phyloP scores from a whole-genome alignment of 345 rosid species.

The Erodium maritimum region DNA sequence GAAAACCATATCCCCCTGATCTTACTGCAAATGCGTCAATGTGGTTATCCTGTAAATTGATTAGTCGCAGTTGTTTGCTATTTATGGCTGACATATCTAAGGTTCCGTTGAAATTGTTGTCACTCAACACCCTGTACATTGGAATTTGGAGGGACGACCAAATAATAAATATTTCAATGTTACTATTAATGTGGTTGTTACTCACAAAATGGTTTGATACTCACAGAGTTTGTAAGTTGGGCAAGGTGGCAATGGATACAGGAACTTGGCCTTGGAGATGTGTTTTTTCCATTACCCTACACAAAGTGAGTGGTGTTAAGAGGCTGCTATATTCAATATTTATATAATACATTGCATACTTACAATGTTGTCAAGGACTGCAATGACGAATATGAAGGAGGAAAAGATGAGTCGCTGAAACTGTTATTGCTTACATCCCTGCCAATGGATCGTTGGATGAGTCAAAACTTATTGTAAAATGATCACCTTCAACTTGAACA shows the following conservation, averaged over 20 bases:
- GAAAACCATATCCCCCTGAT: slow-evolving; percentile 9
- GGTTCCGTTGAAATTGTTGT: slow-evolving; percentile 25
- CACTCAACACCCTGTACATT: slow-evolving; percentile 12
- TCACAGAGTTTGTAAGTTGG: slow-evolving; percentile 13
- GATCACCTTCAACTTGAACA: background rate
- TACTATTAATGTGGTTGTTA: background rate
- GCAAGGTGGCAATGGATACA: slow-evolving; percentile 4
- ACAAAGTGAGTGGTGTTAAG: background rate
- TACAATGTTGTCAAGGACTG: slow-evolving; percentile 61
- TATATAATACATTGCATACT: no score
- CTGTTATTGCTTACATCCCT: slow-evolving; percentile 83
- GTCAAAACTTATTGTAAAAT: no score
- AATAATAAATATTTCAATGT: background rate
- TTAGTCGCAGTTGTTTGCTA: slow-evolving; percentile 8
- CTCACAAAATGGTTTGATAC: background rate
- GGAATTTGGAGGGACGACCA: no score
- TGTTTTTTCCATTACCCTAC: slow-evolving; percentile 14
- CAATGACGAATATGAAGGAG: slow-evolving; percentile 46
- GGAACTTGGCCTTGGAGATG: slow-evolving; percentile 12
- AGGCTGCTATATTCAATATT: no score
- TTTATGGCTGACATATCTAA: slow-evolving; percentile 16
- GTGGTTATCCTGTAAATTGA: slow-evolving; percentile 24
- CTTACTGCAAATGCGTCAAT: slow-evolving; percentile 5
- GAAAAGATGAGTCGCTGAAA: slow-evolving; percentile 33
- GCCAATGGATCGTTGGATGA: no score